Evolutionary conservation across 2,329 filamentous ascomycete species (phyloP), one percentile per base, ranked within the genome.

Genomic region (Bipolaris bicolor): DNA sequence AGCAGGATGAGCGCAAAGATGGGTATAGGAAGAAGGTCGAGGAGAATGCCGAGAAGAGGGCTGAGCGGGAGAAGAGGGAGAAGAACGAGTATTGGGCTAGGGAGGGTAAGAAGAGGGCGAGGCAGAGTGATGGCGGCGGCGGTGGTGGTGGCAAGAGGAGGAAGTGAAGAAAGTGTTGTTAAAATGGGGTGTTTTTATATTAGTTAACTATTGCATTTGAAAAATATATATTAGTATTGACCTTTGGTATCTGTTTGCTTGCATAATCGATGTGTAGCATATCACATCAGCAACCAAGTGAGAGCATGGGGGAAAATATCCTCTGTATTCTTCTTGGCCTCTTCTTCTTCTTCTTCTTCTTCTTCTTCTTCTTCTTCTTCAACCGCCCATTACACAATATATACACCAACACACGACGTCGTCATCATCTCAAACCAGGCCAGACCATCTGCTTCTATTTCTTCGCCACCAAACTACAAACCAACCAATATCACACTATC

Each of bases 41-140:
- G 7, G 91, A 91, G 71, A 88, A 88, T 71, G 83, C 88, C 70
- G 92, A 96, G 84, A 96, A 92, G 86, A 90, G 91, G 79, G 85
- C 85, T 56, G 91, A 88, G 59, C 83, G 93, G 50, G 93, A 98
- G 82, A 96, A 93, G 86, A 87, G 87, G 69, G 94, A 99, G 81
- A 90, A 88, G 74, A 90, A 96, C 76, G 93, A 97, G 68, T 99
- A 88, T 74, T 99, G 95, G 95, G 83, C 87, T 69, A 88, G 88
- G 69, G 96, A 99, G 79, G 95, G 95, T 9, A 91, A 89, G 81
- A 91, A 91, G 81, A 82, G 89, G 66, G 87, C 85, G 76, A 82
- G 71, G 44, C 80, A 78, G 26, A 62, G 62, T 24, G 53, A 53
- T 15, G 62, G 62, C 13, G 52, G 52, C 15, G 62, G 62, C 13